phyloP scores from a whole-genome alignment of 768 basidiomycete genomes.

The Candolleomyces aberdarensis region DNA sequence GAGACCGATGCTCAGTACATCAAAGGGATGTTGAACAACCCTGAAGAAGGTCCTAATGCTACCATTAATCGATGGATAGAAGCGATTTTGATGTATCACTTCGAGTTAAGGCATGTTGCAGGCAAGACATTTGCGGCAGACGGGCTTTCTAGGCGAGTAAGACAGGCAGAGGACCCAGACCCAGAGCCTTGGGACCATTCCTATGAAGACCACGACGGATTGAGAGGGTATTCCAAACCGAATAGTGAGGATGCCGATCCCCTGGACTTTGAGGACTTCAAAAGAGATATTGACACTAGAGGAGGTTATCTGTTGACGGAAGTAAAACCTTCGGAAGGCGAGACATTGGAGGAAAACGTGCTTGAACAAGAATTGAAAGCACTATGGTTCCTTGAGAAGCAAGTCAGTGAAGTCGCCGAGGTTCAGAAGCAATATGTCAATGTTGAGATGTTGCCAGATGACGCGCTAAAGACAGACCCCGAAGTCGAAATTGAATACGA shows the following conservation, averaged over 20 bases:
- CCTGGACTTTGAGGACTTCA: slow-evolving; percentile 5
- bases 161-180: slow-evolving; percentile 1
- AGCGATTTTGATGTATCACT: slow-evolving; percentile 6
- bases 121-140: slow-evolving; percentile 14
- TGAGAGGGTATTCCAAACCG: slow-evolving; percentile 1
- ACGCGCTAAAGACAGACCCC: slow-evolving; percentile 1
- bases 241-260: slow-evolving; percentile 1
- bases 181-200: neutral
- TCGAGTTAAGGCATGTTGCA: slow-evolving; percentile 8
- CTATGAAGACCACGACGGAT: neutral
- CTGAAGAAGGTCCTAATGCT: slow-evolving; percentile 8
- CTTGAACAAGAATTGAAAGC: no score
- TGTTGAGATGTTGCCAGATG: neutral
- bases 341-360: no score
- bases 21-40: slow-evolving; percentile 5
- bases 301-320: neutral
- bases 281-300: neutral
- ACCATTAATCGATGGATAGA: slow-evolving; percentile 13
- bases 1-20: neutral
- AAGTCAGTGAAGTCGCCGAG: no score
- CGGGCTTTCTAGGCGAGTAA: slow-evolving; percentile 15
- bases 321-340: no score
- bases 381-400: no score
- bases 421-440: neutral
- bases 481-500: neutral